Evolutionary conservation across 768 basidiomycete species (phyloP), one percentile per base, ranked within the genome.

Genomic region (Trametes cinnabarina): DNA sequence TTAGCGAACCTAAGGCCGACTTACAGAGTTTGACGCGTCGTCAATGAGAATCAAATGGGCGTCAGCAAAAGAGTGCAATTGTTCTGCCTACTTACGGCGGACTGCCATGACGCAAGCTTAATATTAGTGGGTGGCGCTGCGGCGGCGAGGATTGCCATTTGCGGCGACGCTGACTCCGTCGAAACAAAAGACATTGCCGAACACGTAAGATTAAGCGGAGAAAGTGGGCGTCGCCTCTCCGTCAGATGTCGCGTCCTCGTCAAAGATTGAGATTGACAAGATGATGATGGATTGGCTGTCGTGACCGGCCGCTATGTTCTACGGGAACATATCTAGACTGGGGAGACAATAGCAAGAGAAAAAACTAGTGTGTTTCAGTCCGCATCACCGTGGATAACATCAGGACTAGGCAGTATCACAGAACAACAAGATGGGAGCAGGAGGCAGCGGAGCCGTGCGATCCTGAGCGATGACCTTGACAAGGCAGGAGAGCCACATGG

Each of bases 131-230:
- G 60, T 55, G 49, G 46, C 56, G 55, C 55, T 51, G 41, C 15
- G 50, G 22, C 37, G 46, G 47, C n/a, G n/a, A 47, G 32, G 52
- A 34, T 25, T 44, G 34, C 53, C 42, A 39, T 28, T 26, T 37
- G 12, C 32, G 30, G 48, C 12, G 30, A 15, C 8, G 51, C 15
- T 54, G 51, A 53, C 58, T 53, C 40, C 47, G 32, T 39, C 37
- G 49, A 60, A 55, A 60, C 58, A 60, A 60, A 60, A 60, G 53
- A 50, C 22, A 43, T 39, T 54, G 58, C 58, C 58, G 58, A 60
- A 60, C 52, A 60, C 58, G 58, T 60, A 60, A 60, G 41, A 55
- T 44, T 49, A 51, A 14, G 54, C 53, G 52, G 58, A 53, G 58
- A 37, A 43, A 30, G 42, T 55, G 52, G 46, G 54, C 44, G 54